A percentile compares a stretch with the other conserved stretches of the same genome.
phyloP scores from a whole-genome alignment of 2,329 filamentous ascomycete genomes.

The Venturiaceae sp. region DNA sequence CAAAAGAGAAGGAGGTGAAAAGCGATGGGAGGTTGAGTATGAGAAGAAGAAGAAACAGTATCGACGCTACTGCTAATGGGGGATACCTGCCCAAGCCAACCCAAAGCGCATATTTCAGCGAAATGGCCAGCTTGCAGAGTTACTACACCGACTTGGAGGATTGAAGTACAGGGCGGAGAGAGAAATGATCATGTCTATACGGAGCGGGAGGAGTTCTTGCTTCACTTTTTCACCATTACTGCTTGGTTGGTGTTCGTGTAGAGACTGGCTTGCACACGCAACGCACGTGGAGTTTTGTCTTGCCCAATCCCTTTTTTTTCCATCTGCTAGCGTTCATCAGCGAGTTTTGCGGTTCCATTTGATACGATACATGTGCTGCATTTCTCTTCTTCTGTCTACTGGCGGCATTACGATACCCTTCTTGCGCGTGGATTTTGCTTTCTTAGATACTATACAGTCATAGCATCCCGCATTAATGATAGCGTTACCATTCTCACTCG shows the following conservation, averaged over 20 bases:
- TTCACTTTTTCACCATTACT: not conserved
- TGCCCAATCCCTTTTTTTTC: not conserved
- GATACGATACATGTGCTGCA: not conserved
- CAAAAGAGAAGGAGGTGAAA: not conserved
- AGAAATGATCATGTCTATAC: not conserved
- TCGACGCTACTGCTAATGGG: not conserved
- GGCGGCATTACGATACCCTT: slow-evolving; percentile 7
- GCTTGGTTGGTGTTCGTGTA: not conserved
- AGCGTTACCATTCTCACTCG: not conserved
- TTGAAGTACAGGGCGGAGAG: not conserved
- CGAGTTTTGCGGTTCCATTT: no score
- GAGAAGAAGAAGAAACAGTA: not conserved
- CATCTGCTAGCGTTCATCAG: not conserved
- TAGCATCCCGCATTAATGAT: not conserved
- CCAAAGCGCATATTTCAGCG: slow-evolving; percentile 2
- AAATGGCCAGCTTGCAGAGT: not conserved
- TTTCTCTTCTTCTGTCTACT: not conserved
- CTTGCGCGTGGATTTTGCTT: not conserved
- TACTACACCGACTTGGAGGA: not conserved
- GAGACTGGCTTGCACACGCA: not conserved
- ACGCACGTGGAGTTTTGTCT: not conserved
- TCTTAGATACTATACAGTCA: not conserved
- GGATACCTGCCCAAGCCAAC: not conserved
- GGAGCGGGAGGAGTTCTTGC: not conserved
- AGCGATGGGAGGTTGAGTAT: not conserved